Conservation (phyloP, 345 rosid species). For the Pelargonium nanum region DNA sequence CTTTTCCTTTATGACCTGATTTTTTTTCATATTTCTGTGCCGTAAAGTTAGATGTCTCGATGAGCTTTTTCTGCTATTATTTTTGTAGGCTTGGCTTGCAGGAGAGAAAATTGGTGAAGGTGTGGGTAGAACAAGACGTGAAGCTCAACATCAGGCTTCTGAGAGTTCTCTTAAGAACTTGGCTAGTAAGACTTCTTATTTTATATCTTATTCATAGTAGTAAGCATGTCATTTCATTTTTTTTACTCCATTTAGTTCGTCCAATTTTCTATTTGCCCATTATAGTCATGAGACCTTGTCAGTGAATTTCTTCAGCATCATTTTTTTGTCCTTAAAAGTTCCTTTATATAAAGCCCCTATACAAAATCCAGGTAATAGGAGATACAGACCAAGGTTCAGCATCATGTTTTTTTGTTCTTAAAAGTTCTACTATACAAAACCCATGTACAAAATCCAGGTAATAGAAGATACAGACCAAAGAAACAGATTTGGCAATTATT, state of each 20-base stretch:
- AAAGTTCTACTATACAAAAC: no score
- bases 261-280: no score
- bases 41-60: background rate
- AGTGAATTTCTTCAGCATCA: no score
- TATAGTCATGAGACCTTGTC: no score
- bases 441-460: no score
- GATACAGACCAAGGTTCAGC: no score
- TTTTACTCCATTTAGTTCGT: background rate
- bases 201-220: background rate
- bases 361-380: no score
- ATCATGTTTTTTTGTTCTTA: no score
- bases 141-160: conserved; percentile 73
- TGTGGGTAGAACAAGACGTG: conserved; percentile 73
- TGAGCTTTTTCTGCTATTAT: background rate
- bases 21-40: background rate
- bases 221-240: background rate
- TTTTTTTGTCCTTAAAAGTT: no score
- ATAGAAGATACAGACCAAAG: no score
- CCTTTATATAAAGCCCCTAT: no score
- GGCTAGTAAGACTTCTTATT: conserved; percentile 48
- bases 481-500: no score
- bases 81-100: conserved; percentile 69
- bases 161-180: conserved; percentile 61
- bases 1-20: background rate
- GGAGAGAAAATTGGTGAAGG: conserved; percentile 82